A percentile compares a stretch with the other conserved stretches of the same genome.
These are phyloP conservation scores for Pseudocercospora pini-densiflorae DNA, from an alignment of 2,329 filamentous ascomycete species.

Conservation along the genomic window DNA sequence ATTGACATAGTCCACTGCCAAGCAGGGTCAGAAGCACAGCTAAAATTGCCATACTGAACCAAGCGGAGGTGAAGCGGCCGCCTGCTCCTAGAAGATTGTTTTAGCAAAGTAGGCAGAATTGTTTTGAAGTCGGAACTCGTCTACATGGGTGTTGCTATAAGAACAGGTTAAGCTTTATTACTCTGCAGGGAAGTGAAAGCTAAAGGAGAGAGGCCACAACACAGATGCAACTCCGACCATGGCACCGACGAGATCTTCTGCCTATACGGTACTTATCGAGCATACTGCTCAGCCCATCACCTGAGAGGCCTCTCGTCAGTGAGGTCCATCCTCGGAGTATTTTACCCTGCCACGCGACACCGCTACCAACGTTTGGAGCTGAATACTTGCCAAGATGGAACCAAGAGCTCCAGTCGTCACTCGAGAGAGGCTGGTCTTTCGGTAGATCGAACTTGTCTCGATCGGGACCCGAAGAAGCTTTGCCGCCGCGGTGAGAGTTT, in stretches of 20 bases:
- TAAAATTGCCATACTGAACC: neutral
- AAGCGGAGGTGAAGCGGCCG: neutral
- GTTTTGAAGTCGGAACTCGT: neutral
- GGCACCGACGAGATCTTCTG: neutral
- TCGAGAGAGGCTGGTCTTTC: neutral
- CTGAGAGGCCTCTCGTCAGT: neutral
- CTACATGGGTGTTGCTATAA: neutral
- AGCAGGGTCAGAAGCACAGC: neutral
- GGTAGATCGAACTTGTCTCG: neutral
- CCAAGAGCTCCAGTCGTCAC: neutral
- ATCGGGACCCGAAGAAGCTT: too few species aligned
- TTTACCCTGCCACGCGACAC: neutral
- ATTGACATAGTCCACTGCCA: neutral
- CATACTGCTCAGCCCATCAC: neutral
- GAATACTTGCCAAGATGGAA: neutral
- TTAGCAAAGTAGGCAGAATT: too few species aligned
- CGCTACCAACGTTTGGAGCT: neutral
- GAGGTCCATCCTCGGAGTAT: neutral
- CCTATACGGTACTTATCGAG: too few species aligned
- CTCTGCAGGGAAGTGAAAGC: neutral
- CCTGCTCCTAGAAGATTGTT: neutral
- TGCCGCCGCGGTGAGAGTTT: neutral
- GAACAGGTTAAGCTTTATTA: conserved; percentile 1
- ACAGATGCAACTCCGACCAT: neutral
- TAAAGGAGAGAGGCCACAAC: neutral